Evolutionary conservation across 805 yeast genomes (phyloP).

Genomic region (Saccharomycopsis amapae): DNA sequence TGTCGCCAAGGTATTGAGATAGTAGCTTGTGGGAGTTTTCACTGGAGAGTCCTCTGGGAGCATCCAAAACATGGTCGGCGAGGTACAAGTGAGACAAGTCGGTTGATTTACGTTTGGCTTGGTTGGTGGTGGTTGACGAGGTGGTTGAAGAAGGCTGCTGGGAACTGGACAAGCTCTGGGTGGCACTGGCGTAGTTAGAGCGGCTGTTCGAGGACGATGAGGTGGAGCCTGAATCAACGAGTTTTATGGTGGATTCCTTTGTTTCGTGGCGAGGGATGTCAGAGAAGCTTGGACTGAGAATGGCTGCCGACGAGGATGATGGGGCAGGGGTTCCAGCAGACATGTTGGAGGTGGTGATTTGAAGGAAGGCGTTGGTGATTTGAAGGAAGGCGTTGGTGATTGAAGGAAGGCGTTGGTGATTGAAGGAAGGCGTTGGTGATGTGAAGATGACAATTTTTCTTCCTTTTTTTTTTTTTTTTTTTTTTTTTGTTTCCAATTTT

Average conservation of each 20-base stretch:
- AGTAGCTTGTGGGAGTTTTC: conserved; percentile 48
- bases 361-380: too few relatives aligned
- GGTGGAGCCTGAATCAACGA: background rate
- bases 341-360: too few relatives aligned
- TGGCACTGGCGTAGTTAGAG: background rate
- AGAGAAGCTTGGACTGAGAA: conserved; percentile 13
- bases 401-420: too few relatives aligned
- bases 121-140: background rate
- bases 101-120: conserved; percentile 29
- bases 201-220: background rate
- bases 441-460: too few relatives aligned
- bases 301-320: background rate
- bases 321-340: too few relatives aligned
- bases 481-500: too few relatives aligned
- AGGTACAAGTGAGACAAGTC: conserved; percentile 37
- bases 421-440: too few relatives aligned
- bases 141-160: too few relatives aligned
- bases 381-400: too few relatives aligned
- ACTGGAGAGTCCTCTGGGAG: conserved; percentile 28
- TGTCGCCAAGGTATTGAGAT: conserved; percentile 47
- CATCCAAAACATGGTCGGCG: conserved; percentile 29
- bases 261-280: conserved; percentile 12
- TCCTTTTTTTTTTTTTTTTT: too few relatives aligned
- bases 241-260: background rate
- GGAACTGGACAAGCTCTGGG: too few relatives aligned